These are phyloP conservation scores for Salicornia ramosissima DNA, from an alignment of 148 eudicot species.

Conservation along the genomic window DNA sequence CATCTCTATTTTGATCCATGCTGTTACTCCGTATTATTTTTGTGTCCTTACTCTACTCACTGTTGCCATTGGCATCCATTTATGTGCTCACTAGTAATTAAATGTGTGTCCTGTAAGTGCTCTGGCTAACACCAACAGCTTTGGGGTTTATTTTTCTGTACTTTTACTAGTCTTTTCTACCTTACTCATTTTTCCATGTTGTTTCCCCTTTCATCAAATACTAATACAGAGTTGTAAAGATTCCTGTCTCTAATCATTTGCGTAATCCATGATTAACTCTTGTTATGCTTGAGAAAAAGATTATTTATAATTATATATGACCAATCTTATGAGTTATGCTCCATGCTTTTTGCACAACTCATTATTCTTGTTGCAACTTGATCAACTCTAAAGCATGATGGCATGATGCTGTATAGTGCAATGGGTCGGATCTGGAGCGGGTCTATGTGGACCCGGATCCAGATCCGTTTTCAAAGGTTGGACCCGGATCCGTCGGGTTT, in stretches of 20 bases:
- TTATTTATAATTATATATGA: neutral
- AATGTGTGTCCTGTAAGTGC: neutral
- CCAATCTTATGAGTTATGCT: neutral
- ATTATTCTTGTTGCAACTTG: neutral
- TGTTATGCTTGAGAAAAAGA: neutral
- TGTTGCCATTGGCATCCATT: conserved; percentile 63
- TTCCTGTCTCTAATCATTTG: neutral
- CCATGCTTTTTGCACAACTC: conserved; percentile 6
- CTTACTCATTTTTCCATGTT: neutral
- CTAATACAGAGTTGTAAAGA: conserved; percentile 17
- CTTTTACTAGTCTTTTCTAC: neutral
- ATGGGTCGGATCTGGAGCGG: no score
- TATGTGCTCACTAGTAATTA: conserved; percentile 29
- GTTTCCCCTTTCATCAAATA: conserved; percentile 2
- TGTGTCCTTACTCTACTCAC: conserved; percentile 59
- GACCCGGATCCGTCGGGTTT: no score
- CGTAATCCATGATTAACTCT: neutral
- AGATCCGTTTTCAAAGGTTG: no score
- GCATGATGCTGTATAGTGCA: no score
- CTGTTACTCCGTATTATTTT: conserved; percentile 58
- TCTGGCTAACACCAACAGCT: neutral
- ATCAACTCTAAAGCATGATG: no score
- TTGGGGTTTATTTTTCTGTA: neutral
- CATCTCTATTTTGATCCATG: conserved; percentile 63
- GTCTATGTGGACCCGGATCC: no score